Evolutionary conservation across 768 basidiomycete genomes (phyloP), one percentile per base, ranked within the genome.

Genomic region (Coprinopsis cinerea): DNA sequence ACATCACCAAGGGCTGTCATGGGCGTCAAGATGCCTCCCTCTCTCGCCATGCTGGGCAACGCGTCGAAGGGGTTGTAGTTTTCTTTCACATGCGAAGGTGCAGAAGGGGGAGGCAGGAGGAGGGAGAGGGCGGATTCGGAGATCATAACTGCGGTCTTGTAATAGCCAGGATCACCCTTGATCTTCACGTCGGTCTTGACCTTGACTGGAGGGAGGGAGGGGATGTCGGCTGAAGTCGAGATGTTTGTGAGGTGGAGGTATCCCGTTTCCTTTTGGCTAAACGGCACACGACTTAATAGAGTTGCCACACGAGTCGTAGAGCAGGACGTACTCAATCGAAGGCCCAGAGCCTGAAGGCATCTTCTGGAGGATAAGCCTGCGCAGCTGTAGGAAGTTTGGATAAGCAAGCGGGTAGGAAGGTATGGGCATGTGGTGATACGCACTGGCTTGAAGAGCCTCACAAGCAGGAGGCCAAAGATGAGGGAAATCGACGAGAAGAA

Each of bases 1-100:
- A 81, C 78, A 52, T 88, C 81, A 14, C 92, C 93, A 49, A 95
- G 75, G 1, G 88, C 93, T 3, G 79, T 81, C 65, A 85, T 79
- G 0, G 93, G 85, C 1, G 94, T 97, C 43, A 96, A 69, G 2
- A 93, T 66, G 1, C 94, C 93, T 11, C 92, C 93, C 40, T 71
- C 64, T 43, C 68, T 71, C 2, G 77, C 83, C 5, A 83, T 62
- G 1, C 70, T 55, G 0, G 90, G 78, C 1, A 92, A 76, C 3
- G 68, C 61, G 14, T 67, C 71, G 15, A 76, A 68, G 24, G 71
- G 59, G 11, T 54, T 53, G 22, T 62, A 61, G 11, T 49, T 53
- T 24, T 48, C 40, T 7, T 40, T 47, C 9, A 54, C 48, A 20
- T 54, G 48, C 22, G 58, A 52, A 9, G 53, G 20, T 4, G 18